Evolutionary conservation across 2,329 filamentous ascomycete species (phyloP).

Genomic region (Plenodomus tracheiphilus): DNA sequence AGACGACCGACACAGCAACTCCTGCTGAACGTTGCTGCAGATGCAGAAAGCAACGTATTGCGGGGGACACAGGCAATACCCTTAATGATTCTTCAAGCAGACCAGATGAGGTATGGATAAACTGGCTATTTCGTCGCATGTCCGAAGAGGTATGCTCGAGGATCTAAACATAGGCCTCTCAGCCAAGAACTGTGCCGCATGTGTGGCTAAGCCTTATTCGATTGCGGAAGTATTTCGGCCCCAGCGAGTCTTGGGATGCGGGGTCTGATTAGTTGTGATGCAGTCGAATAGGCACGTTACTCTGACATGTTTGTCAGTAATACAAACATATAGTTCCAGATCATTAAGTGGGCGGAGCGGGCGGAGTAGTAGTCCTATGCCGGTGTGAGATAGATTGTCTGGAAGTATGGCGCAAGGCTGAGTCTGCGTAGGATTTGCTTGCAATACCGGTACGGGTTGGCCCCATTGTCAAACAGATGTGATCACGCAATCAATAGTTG

Average conservation of each 20-base stretch:
- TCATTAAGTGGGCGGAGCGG: too few species aligned
- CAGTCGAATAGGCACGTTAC: background rate
- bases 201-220: background rate
- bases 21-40: background rate
- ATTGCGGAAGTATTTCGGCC: conserved; percentile 3
- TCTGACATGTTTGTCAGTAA: background rate
- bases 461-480: too few species aligned
- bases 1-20: background rate
- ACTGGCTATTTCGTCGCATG: background rate
- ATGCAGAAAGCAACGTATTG: background rate
- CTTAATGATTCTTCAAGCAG: background rate
- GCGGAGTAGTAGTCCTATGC: too few species aligned
- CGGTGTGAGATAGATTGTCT: too few species aligned
- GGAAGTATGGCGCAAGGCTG: too few species aligned
- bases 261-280: background rate
- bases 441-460: too few species aligned
- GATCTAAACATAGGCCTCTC: background rate
- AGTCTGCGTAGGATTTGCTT: too few species aligned
- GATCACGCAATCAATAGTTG: too few species aligned
- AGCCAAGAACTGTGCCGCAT: conserved; percentile 1
- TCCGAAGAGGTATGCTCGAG: background rate
- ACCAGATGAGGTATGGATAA: background rate
- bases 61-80: background rate
- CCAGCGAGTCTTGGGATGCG: background rate
- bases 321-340: background rate